Conservation (phyloP, 139 green algal species). For the Chlorella sp. region DNA sequence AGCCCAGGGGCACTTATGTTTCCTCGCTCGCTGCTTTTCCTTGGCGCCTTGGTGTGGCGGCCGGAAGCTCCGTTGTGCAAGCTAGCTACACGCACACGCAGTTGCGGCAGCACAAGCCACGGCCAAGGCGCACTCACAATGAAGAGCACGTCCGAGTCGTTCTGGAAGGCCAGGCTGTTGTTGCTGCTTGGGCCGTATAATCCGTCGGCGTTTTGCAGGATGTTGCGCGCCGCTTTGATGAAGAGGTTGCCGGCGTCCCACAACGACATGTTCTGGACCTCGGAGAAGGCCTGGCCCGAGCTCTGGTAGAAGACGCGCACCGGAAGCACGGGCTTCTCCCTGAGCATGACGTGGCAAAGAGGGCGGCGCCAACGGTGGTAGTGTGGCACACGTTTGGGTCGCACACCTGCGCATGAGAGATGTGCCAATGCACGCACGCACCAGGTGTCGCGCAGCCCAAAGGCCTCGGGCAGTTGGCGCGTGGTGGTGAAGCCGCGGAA, state of each 20-base stretch:
- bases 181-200: neutral
- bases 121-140: no score
- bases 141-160: neutral
- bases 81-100: no score
- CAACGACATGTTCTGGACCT: neutral
- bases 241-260: neutral
- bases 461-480: neutral
- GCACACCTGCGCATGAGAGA: no score
- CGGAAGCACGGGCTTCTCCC: neutral
- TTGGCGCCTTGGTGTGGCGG: no score
- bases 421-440: no score
- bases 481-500: neutral
- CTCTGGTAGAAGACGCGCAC: neutral
- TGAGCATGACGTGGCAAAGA: no score
- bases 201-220: neutral
- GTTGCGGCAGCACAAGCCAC: no score
- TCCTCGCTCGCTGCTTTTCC: no score
- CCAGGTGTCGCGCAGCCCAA: neutral
- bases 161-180: neutral
- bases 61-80: no score
- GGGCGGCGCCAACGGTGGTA: no score
- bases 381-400: no score
- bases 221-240: neutral
- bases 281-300: neutral
- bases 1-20: no score